phyloP scores from a whole-genome alignment of 1,284 basidiomycete genomes.

The Leccinum olivaceoglutinosum region DNA sequence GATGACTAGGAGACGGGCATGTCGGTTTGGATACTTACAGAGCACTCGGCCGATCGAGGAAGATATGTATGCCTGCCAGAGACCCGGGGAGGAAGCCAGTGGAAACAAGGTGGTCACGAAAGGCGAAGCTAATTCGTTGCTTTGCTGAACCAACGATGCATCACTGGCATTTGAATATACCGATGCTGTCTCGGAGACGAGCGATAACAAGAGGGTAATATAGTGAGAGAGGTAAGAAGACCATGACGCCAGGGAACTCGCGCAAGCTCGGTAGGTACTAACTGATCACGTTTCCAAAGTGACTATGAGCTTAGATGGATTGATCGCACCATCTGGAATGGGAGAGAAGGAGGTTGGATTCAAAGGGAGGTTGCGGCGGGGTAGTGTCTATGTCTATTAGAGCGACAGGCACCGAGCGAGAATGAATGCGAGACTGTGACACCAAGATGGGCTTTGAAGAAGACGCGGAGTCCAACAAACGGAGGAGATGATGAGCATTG shows the following conservation, averaged over 20 bases:
- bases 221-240: constrained; percentile 56
- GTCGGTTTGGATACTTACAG: constrained; percentile 48
- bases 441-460: constrained; percentile 37
- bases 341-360: constrained; percentile 60
- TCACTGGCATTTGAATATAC: constrained; percentile 46
- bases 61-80: constrained; percentile 54
- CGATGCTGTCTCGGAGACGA: constrained; percentile 42
- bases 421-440: constrained; percentile 34
- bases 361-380: constrained; percentile 48
- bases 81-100: constrained; percentile 47
- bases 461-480: constrained; percentile 34
- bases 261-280: constrained; percentile 52
- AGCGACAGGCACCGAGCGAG: constrained; percentile 36
- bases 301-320: constrained; percentile 58
- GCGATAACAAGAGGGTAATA: constrained; percentile 38
- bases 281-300: constrained; percentile 65
- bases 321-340: constrained; percentile 40
- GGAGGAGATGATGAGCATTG: constrained; percentile 28
- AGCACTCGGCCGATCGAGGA: constrained; percentile 69
- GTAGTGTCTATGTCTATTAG: constrained; percentile 33
- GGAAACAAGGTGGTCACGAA: constrained; percentile 56
- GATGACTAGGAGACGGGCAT: not conserved
- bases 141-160: constrained; percentile 20
- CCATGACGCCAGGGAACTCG: constrained; percentile 60
- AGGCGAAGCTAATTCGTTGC: constrained; percentile 34